phyloP scores from a whole-genome alignment of 2,329 filamentous ascomycete species.

The Fusarium pseudocircinatum region DNA sequence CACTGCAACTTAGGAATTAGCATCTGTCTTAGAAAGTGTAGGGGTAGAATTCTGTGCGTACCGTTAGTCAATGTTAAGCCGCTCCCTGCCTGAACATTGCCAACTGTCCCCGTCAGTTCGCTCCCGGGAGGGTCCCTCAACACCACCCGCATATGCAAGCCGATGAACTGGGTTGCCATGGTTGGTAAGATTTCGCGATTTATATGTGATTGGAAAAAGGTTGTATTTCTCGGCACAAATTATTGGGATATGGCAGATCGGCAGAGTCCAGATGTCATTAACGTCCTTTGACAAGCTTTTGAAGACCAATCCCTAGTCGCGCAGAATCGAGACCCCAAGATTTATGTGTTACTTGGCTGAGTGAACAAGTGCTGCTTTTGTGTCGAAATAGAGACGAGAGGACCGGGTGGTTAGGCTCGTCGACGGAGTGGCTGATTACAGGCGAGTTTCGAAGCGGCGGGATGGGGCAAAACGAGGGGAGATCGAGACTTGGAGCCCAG shows the following conservation, averaged over 20 bases:
- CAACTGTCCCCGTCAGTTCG: slow-evolving; percentile 75
- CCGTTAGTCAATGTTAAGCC: slow-evolving; percentile 78
- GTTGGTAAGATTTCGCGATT: neutral
- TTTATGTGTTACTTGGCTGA: neutral
- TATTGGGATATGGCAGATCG: slow-evolving; percentile 24
- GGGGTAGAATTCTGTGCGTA: slow-evolving; percentile 51
- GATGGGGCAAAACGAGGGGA: slow-evolving; percentile 33
- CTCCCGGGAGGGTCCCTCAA: slow-evolving; percentile 72
- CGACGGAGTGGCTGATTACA: slow-evolving; percentile 12
- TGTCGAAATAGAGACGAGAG: neutral
- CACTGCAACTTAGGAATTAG: slow-evolving; percentile 44
- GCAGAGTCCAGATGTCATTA: slow-evolving; percentile 36
- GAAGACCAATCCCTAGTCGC: slow-evolving; percentile 2
- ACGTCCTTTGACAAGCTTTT: slow-evolving; percentile 13
- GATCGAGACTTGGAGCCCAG: slow-evolving; percentile 9
- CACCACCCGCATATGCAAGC: slow-evolving; percentile 78
- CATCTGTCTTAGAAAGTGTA: neutral
- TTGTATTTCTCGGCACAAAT: slow-evolving; percentile 12
- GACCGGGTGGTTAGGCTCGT: slow-evolving; percentile 14
- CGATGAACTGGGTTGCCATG: slow-evolving; percentile 74
- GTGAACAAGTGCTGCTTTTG: neutral
- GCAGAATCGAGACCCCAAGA: neutral
- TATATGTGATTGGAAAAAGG: neutral
- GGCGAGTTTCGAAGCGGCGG: slow-evolving; percentile 23
- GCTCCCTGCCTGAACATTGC: slow-evolving; percentile 72